Conservation (phyloP, 768 basidiomycete species). For the Lactarius tabidus region DNA sequence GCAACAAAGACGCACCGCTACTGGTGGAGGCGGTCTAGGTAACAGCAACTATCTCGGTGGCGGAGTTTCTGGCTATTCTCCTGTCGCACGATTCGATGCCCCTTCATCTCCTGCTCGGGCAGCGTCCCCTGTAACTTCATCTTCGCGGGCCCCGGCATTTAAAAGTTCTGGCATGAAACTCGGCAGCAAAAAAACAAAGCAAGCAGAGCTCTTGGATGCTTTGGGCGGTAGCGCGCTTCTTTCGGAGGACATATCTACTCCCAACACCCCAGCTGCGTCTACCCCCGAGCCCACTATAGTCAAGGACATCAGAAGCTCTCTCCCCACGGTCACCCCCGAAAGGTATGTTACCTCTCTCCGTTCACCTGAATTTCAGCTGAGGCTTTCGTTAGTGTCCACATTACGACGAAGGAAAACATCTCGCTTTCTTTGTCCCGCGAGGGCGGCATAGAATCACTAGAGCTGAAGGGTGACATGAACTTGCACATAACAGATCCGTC, state of each 20-base stretch:
- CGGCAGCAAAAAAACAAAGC: constrained; percentile 86
- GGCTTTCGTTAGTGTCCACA: constrained; percentile 61
- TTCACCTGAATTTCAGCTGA: neutral
- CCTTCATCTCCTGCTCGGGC: constrained; percentile 46
- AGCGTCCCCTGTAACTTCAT: constrained; percentile 45
- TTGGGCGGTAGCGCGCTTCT: constrained; percentile 73
- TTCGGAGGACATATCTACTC: constrained; percentile 50
- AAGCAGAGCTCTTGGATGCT: constrained; percentile 83
- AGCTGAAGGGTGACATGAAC: constrained; percentile 94
- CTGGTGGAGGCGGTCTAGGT: constrained; percentile 39
- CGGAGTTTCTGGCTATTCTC: constrained; percentile 63
- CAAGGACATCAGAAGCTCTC: constrained; percentile 53
- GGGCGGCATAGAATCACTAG: constrained; percentile 85
- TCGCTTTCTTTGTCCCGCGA: constrained; percentile 81
- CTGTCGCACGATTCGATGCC: constrained; percentile 68
- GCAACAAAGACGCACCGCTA: constrained; percentile 73
- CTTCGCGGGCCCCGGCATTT: constrained; percentile 73
- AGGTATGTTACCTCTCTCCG: constrained; percentile 45
- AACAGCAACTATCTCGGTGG: constrained; percentile 62
- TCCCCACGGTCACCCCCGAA: constrained; percentile 72
- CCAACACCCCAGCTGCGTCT: constrained; percentile 47
- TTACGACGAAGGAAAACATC: constrained; percentile 79
- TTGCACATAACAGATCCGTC: constrained; percentile 76
- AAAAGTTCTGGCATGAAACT: constrained; percentile 96
- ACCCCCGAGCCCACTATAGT: constrained; percentile 43